Conservation (phyloP, 306 rosid genomes). For the Albizia julibrissin region DNA sequence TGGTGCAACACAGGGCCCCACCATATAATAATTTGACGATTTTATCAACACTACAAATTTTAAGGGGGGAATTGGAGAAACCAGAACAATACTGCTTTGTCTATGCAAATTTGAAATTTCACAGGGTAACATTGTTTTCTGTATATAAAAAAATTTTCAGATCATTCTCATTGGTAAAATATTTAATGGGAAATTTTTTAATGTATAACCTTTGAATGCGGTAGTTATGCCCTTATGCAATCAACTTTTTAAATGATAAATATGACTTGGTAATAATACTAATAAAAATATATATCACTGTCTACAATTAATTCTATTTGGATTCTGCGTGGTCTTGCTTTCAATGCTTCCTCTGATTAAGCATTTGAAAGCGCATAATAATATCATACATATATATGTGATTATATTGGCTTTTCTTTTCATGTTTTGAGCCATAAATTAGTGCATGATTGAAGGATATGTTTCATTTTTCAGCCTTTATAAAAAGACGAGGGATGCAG, state of each 20-base stretch:
- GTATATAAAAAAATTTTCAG: too few relatives aligned
- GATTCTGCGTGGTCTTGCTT: background rate
- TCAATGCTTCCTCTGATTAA: background rate
- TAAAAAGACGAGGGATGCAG: background rate
- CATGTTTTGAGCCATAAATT: slow-evolving; percentile 36
- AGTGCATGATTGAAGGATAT: slow-evolving; percentile 64
- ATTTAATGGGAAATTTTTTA: too few relatives aligned
- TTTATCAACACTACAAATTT: background rate
- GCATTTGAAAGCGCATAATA: slow-evolving; percentile 17
- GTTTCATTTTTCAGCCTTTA: background rate
- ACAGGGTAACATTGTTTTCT: too few relatives aligned
- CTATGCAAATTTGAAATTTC: too few relatives aligned
- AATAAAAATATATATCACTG: too few relatives aligned
- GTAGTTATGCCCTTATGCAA: too few relatives aligned
- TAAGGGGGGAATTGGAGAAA: too few relatives aligned
- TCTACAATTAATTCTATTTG: background rate
- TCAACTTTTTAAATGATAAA: too few relatives aligned
- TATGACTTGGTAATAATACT: too few relatives aligned
- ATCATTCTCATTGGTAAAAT: too few relatives aligned
- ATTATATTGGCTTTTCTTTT: background rate
- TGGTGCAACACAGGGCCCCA: background rate
- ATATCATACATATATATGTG: background rate
- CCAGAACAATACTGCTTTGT: too few relatives aligned
- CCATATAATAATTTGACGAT: background rate
- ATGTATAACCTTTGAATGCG: too few relatives aligned